Evolutionary conservation across 495 filamentous ascomycete genomes (phyloP).

Genomic region (Penicillium pancosmium): DNA sequence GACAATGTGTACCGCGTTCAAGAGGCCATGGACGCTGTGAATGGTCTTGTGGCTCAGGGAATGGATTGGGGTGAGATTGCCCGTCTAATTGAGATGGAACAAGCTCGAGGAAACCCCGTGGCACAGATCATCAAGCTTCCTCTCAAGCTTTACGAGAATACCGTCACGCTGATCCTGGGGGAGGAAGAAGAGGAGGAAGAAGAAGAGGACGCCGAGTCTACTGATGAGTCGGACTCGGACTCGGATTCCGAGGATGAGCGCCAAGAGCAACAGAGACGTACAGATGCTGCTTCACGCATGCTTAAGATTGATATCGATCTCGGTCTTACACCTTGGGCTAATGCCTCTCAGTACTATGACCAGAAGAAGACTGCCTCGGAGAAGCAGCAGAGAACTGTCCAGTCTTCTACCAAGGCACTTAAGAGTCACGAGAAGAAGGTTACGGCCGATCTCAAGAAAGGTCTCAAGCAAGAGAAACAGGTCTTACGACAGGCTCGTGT

Average conservation of each 20-base stretch:
- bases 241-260: conserved; percentile 62
- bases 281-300: conserved; percentile 32
- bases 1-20: conserved; percentile 86
- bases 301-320: conserved; percentile 85
- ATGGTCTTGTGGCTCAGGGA: conserved; percentile 82
- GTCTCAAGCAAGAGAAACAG: conserved; percentile 89
- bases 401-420: conserved; percentile 80
- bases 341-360: conserved; percentile 88
- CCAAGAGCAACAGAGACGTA: conserved; percentile 32
- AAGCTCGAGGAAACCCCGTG: conserved; percentile 77
- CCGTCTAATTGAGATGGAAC: conserved; percentile 83
- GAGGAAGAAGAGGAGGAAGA: conserved; percentile 66
- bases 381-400: conserved; percentile 83
- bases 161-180: conserved; percentile 75
- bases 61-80: conserved; percentile 97
- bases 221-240: conserved; percentile 64
- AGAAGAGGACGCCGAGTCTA: conserved; percentile 57
- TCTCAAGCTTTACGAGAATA: conserved; percentile 86
- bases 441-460: conserved; percentile 77
- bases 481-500: conserved; percentile 79
- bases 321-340: conserved; percentile 77
- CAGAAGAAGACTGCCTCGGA: conserved; percentile 80
- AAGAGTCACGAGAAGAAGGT: conserved; percentile 92
- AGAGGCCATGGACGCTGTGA: conserved; percentile 89
- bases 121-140: conserved; percentile 86